Percentiles rank a stretch among this genome's conserved stretches.
phyloP scores from a whole-genome alignment of 768 basidiomycete species.

The Phanerochaete carnosa region DNA sequence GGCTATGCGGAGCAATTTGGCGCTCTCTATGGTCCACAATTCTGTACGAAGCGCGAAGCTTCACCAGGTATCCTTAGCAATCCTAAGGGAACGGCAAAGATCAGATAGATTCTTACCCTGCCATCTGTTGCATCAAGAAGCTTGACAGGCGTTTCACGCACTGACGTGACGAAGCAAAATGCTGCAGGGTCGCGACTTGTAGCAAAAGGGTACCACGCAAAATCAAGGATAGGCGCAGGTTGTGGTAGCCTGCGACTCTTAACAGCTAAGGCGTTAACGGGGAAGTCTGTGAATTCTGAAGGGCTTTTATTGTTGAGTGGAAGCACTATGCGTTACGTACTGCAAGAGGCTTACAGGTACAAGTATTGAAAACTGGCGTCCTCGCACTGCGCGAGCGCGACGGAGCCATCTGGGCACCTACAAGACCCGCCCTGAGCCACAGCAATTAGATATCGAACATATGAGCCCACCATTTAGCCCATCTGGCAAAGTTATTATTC shows the following conservation, averaged over 20 bases:
- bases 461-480: constrained; percentile 48
- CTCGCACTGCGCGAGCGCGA: constrained; percentile 67
- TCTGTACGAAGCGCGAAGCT: constrained; percentile 89
- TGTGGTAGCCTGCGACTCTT: constrained; percentile 35
- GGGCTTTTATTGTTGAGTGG: background rate
- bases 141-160: constrained; percentile 83
- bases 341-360: constrained; percentile 37
- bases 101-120: too few relatives aligned
- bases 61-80: background rate
- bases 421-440: too few relatives aligned
- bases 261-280: too few relatives aligned
- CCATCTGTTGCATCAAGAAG: constrained; percentile 79
- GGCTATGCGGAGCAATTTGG: constrained; percentile 79
- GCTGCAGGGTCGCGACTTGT: constrained; percentile 50
- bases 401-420: constrained; percentile 78
- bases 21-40: constrained; percentile 95
- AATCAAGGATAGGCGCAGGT: constrained; percentile 73
- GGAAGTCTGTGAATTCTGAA: background rate
- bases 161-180: constrained; percentile 82
- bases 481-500: constrained; percentile 48
- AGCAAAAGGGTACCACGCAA: constrained; percentile 83
- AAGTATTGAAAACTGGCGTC: constrained; percentile 61
- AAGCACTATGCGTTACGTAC: background rate
- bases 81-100: background rate
- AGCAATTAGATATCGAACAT: too few relatives aligned